Evolutionary conservation across 495 filamentous ascomycete genomes (phyloP).

Genomic region (Tuber borchii): DNA sequence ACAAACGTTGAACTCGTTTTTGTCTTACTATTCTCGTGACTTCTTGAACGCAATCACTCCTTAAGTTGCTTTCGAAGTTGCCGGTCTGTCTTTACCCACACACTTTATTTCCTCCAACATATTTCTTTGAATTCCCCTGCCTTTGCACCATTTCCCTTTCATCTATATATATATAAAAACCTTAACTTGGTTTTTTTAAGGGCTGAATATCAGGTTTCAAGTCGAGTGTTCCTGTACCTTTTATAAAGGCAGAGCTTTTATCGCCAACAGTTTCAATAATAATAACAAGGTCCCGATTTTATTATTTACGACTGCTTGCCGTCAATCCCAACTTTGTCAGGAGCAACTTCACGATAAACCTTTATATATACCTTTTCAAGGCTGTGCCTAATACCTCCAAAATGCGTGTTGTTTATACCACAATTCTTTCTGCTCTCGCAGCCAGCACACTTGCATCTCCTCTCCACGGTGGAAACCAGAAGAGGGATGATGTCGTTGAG

Average conservation of each 20-base stretch:
- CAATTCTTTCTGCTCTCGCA: slow-evolving; percentile 18
- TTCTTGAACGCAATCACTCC: slow-evolving; percentile 41
- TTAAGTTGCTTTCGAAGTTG: slow-evolving; percentile 40
- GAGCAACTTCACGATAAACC: neutral
- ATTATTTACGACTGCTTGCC: slow-evolving; percentile 6
- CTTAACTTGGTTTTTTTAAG: neutral
- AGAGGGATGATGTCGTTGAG: slow-evolving; percentile 11
- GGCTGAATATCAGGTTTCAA: neutral
- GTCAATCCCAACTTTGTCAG: slow-evolving; percentile 5
- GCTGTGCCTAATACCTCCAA: slow-evolving; percentile 3
- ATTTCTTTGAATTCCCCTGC: neutral
- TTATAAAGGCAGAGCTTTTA: slow-evolving; percentile 6
- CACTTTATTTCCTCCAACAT: neutral
- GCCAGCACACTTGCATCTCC: slow-evolving; percentile 26
- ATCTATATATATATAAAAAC: neutral
- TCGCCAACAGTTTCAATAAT: neutral
- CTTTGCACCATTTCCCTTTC: neutral
- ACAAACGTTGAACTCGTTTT: slow-evolving; percentile 31
- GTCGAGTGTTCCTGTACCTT: neutral
- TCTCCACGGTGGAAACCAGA: slow-evolving; percentile 19
- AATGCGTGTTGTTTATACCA: slow-evolving; percentile 34
- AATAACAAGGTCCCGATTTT: neutral
- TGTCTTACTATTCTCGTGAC: slow-evolving; percentile 15
- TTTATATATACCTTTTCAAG: neutral
- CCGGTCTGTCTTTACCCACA: slow-evolving; percentile 5